Conservation (phyloP, 331 rosid genomes). For the Malus hybrid region DNA sequence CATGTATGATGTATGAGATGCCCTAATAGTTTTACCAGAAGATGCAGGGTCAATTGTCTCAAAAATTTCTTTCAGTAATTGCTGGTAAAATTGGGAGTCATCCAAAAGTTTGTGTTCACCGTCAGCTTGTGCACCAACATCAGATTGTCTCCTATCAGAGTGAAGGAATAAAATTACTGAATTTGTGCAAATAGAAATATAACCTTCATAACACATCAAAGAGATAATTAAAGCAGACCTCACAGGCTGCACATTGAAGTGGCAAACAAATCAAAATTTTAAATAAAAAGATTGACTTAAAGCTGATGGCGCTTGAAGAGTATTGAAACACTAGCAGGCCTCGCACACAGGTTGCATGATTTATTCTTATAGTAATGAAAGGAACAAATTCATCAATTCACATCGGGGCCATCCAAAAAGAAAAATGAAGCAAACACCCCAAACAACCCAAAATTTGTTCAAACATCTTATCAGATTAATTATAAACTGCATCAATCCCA, state of each 20-base stretch:
- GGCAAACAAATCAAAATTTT: not conserved
- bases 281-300: not conserved
- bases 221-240: not conserved
- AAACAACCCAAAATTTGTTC: not conserved
- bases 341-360: not conserved
- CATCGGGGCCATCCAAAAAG: not conserved
- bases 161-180: not conserved
- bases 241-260: not conserved
- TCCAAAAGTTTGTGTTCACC: slow-evolving; percentile 45
- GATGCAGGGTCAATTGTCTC: not conserved
- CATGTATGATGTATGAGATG: too few species aligned
- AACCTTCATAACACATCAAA: not conserved
- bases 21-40: slow-evolving; percentile 39
- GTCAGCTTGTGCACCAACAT: slow-evolving; percentile 16
- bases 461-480: not conserved
- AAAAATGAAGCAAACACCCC: not conserved
- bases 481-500: not conserved
- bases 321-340: not conserved
- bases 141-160: slow-evolving; percentile 16
- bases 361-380: too few species aligned
- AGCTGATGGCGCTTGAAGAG: not conserved
- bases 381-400: not conserved
- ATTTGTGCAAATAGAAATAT: not conserved
- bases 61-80: too few species aligned
- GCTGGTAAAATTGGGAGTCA: slow-evolving; percentile 70